Conservation (phyloP, 2,329 filamentous ascomycete genomes). For the Sarocladium strictum region DNA sequence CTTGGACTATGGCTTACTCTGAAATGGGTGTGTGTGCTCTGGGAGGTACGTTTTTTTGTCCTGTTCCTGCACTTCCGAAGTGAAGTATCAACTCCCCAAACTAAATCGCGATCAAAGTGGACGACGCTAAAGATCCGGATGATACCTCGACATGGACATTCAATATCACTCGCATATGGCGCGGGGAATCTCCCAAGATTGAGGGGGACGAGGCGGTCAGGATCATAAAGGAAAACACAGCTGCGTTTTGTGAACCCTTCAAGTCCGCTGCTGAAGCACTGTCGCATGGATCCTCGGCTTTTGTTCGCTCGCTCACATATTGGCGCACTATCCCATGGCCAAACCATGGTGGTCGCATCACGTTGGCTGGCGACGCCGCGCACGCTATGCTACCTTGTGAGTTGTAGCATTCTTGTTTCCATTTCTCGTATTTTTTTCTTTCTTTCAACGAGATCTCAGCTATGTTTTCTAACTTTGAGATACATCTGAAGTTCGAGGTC, state of each 20-base stretch:
- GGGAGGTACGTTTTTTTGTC: not conserved
- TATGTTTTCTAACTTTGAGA: too few relatives aligned
- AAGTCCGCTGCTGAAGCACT: not conserved
- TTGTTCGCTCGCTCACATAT: not conserved
- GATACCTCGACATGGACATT: conserved; percentile 10
- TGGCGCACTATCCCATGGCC: conserved; percentile 8
- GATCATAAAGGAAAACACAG: conserved; percentile 7
- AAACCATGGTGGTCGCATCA: conserved; percentile 7
- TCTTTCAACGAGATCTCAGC: too few relatives aligned
- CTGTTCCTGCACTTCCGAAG: too few relatives aligned
- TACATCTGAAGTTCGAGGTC: not conserved
- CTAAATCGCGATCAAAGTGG: not conserved
- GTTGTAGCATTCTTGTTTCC: not conserved
- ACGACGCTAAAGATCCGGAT: conserved; percentile 5
- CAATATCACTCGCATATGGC: conserved; percentile 12
- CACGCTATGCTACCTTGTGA: conserved; percentile 29
- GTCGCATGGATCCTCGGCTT: not conserved
- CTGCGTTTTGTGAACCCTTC: conserved; percentile 9
- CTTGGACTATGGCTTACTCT: conserved; percentile 9
- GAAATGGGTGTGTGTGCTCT: conserved; percentile 9
- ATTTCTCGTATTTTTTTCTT: too few relatives aligned
- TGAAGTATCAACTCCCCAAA: too few relatives aligned
- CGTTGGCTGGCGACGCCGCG: conserved; percentile 29
- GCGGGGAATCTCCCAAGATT: conserved; percentile 9
- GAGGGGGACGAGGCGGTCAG: conserved; percentile 4